A percentile compares a stretch with the other conserved stretches of the same genome.
Evolutionary conservation across 2,329 filamentous ascomycete genomes (phyloP).

Genomic region (Sclerotinia spermophila): DNA sequence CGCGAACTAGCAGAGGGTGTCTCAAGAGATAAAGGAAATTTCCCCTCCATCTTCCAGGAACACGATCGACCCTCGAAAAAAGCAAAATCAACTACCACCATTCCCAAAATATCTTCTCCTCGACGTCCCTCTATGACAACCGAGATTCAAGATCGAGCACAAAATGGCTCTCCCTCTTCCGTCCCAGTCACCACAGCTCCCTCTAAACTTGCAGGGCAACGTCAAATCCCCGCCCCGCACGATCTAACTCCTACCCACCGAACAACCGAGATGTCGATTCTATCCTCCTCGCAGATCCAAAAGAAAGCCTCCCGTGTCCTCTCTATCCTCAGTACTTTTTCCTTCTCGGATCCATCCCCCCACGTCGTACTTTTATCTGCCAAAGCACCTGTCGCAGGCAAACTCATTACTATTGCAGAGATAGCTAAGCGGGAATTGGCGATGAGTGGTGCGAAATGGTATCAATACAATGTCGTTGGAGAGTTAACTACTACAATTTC

Average conservation of each 20-base stretch:
- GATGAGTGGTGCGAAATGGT: constrained; percentile 44
- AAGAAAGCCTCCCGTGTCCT: constrained; percentile 37
- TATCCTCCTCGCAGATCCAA: constrained; percentile 57
- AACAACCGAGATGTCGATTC: constrained; percentile 51
- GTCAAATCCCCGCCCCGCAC: neutral
- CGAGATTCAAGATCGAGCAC: neutral
- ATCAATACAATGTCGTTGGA: constrained; percentile 39
- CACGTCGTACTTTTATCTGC: constrained; percentile 41
- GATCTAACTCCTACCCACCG: constrained; percentile 42
- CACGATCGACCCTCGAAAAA: constrained; percentile 15
- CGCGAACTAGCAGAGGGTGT: constrained; percentile 8
- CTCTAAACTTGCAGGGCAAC: neutral
- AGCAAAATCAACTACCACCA: constrained; percentile 2
- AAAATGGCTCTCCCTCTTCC: neutral
- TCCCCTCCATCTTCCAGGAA: constrained; percentile 13
- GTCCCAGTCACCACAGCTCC: neutral
- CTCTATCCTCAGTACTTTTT: constrained; percentile 28
- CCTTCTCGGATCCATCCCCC: constrained; percentile 34
- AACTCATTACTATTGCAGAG: constrained; percentile 66
- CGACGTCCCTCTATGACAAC: neutral
- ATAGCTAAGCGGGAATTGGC: constrained; percentile 57
- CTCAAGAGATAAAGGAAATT: constrained; percentile 13
- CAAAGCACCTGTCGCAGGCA: constrained; percentile 47
- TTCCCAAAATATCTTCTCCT: neutral
- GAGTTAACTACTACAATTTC: constrained; percentile 16